These are phyloP conservation scores for Tothia fuscella DNA, from an alignment of 2,329 filamentous ascomycete species.

Conservation along the genomic window DNA sequence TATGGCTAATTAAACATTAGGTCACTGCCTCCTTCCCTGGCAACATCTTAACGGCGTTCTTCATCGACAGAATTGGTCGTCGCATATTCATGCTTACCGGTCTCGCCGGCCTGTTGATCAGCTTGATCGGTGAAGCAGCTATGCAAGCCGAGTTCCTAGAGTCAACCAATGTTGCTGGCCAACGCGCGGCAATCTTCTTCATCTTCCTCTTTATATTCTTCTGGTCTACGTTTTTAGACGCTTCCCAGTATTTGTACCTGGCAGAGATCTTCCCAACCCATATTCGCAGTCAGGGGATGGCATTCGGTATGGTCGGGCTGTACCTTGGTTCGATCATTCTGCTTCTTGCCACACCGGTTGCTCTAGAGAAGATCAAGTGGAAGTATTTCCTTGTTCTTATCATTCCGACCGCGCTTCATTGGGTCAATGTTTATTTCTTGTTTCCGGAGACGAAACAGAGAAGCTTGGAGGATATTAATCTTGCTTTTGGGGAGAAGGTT, in stretches of 20 bases:
- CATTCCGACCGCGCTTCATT: conserved; percentile 13
- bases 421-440: conserved; percentile 7
- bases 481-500: conserved; percentile 14
- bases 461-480: conserved; percentile 10
- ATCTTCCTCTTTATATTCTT: conserved; percentile 29
- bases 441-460: conserved; percentile 8
- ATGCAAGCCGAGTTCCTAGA: conserved; percentile 25
- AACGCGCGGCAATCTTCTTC: conserved; percentile 29
- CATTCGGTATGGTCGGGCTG: conserved; percentile 24
- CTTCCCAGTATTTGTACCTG: conserved; percentile 11
- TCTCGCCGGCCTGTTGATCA: conserved; percentile 28
- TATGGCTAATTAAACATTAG: neutral
- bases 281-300: conserved; percentile 21
- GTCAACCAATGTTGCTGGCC: conserved; percentile 23
- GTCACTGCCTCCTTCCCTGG: conserved; percentile 26
- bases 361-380: conserved; percentile 16
- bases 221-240: conserved; percentile 18
- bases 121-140: conserved; percentile 28
- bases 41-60: conserved; percentile 31
- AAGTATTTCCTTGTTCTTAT: conserved; percentile 19
- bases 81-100: conserved; percentile 32
- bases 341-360: conserved; percentile 17
- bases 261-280: conserved; percentile 14
- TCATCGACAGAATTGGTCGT: conserved; percentile 28
- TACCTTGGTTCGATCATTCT: conserved; percentile 26